These are phyloP conservation scores for Aureobasidium sp. DNA, from an alignment of 2,329 filamentous ascomycete species.

Conservation along the genomic window DNA sequence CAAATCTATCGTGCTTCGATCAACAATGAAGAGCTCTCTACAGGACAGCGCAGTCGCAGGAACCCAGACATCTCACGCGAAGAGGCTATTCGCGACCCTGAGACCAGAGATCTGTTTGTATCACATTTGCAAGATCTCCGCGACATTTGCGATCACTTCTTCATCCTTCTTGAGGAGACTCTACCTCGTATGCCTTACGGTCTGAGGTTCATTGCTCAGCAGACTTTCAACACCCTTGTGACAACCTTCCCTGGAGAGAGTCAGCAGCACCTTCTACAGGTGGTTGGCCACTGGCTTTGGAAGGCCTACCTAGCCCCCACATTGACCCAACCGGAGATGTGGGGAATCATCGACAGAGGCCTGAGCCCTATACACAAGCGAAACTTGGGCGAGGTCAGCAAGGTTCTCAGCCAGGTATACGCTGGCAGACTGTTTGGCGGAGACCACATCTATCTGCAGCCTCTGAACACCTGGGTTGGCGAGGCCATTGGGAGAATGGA, in stretches of 20 bases:
- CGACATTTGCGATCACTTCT: constrained; percentile 89
- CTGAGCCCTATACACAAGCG: constrained; percentile 87
- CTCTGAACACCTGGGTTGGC: constrained; percentile 81
- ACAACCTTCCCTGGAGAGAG: constrained; percentile 73
- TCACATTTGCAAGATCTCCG: constrained; percentile 88
- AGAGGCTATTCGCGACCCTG: constrained; percentile 88
- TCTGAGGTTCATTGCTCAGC: constrained; percentile 75
- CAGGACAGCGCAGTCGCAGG: constrained; percentile 72
- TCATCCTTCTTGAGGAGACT: constrained; percentile 71
- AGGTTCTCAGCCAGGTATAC: constrained; percentile 82
- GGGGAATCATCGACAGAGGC: constrained; percentile 83
- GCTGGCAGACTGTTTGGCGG: constrained; percentile 83
- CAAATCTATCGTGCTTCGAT: constrained; percentile 94
- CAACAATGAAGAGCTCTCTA: constrained; percentile 94
- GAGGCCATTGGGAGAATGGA: constrained; percentile 75
- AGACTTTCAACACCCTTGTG: constrained; percentile 72
- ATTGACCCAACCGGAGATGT: constrained; percentile 80
- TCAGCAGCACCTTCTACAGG: constrained; percentile 66
- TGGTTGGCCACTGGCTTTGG: constrained; percentile 89
- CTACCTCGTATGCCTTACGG: constrained; percentile 88
- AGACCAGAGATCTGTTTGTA: constrained; percentile 88
- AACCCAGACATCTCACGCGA: constrained; percentile 82
- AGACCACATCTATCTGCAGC: constrained; percentile 92
- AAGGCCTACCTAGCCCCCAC: constrained; percentile 88
- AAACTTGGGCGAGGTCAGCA: constrained; percentile 82